These are phyloP conservation scores for Salinomyces thailandicus DNA, from an alignment of 2,329 filamentous ascomycete genomes.

Conservation along the genomic window DNA sequence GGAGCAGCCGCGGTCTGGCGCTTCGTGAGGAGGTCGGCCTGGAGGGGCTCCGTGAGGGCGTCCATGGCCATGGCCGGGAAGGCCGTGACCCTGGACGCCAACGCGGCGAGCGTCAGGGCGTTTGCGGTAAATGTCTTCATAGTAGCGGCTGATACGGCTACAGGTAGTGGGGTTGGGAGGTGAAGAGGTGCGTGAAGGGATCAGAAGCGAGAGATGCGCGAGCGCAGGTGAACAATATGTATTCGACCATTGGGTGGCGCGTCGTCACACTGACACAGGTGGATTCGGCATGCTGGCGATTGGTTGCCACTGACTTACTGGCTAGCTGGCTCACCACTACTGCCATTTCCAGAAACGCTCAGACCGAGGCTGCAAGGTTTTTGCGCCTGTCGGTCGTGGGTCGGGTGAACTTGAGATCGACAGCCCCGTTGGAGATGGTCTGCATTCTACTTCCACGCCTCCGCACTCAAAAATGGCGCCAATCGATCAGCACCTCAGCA, in stretches of 20 bases:
- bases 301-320: too few relatives aligned
- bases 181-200: neutral
- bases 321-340: too few relatives aligned
- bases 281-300: too few relatives aligned
- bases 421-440: too few relatives aligned
- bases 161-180: neutral
- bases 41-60: slow-evolving; percentile 1
- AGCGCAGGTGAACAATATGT: slow-evolving; percentile 2
- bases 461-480: too few relatives aligned
- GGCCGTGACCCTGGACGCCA: slow-evolving; percentile 7
- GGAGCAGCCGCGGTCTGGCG: slow-evolving; percentile 9
- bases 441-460: too few relatives aligned
- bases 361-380: too few relatives aligned
- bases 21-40: slow-evolving; percentile 3
- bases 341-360: too few relatives aligned
- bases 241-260: neutral
- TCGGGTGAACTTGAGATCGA: too few relatives aligned
- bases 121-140: slow-evolving; percentile 5
- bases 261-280: neutral
- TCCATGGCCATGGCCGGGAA: slow-evolving; percentile 10
- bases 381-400: too few relatives aligned
- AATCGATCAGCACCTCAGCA: too few relatives aligned
- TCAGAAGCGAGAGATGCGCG: neutral
- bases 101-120: slow-evolving; percentile 3
- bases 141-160: neutral